These are phyloP conservation scores for Scheffersomyces insectosa DNA, from an alignment of 1,139 yeast species.

Conservation along the genomic window DNA sequence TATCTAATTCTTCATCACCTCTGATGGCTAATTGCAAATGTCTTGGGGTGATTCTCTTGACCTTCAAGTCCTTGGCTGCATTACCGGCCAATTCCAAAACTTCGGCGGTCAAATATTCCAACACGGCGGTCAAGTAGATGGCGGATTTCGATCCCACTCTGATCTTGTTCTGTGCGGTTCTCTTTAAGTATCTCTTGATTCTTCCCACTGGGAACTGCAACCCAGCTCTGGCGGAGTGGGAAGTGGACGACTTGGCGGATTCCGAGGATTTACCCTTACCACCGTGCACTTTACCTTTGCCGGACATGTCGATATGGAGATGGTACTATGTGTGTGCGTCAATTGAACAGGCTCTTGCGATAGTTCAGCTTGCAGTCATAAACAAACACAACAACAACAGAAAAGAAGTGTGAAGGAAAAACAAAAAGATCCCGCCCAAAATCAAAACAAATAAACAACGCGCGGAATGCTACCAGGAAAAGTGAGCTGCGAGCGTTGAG, in stretches of 20 bases:
- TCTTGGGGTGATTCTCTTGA: constrained; percentile 98
- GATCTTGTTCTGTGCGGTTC: constrained; percentile 86
- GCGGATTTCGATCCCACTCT: constrained; percentile 99
- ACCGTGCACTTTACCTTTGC: constrained; percentile 90
- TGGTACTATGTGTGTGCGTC: no score
- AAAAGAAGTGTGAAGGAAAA: background rate
- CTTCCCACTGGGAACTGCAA: constrained; percentile 98
- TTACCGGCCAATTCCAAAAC: constrained; percentile 98
- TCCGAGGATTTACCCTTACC: constrained; percentile 92
- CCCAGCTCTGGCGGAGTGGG: constrained; percentile 97
- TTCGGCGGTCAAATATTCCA: constrained; percentile 97
- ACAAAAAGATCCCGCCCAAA: background rate
- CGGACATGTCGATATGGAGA: constrained; percentile 55
- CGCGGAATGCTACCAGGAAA: background rate
- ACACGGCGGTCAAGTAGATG: constrained; percentile 92
- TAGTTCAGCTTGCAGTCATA: background rate
- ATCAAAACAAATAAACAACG: constrained; percentile 1
- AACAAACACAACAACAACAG: background rate
- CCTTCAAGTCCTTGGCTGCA: constrained; percentile 97
- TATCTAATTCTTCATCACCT: constrained; percentile 98
- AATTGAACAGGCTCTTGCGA: no score
- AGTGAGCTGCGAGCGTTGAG: no score
- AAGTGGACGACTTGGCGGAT: constrained; percentile 64
- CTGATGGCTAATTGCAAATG: constrained; percentile 97
- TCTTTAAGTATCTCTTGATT: constrained; percentile 92